These are phyloP conservation scores for Leptographium flavum DNA, from an alignment of 2,329 filamentous ascomycete genomes.

Conservation along the genomic window DNA sequence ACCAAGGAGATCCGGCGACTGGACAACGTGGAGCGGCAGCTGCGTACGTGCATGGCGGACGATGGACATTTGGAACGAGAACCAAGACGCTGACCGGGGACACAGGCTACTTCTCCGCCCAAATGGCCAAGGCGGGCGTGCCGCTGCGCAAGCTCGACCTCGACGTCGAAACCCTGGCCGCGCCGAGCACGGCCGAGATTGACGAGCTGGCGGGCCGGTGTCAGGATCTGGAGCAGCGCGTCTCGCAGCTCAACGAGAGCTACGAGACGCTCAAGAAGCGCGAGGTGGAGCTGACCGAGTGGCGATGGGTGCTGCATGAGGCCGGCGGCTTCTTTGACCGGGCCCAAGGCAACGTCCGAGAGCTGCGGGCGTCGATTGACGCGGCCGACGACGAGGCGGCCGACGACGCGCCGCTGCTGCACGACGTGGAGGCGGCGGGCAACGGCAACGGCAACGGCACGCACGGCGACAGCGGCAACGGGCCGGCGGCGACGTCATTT, in stretches of 20 bases:
- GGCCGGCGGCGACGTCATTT: slow-evolving; percentile 48
- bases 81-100: too few relatives aligned
- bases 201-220: slow-evolving; percentile 89
- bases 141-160: slow-evolving; percentile 81
- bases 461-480: slow-evolving; percentile 27
- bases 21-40: slow-evolving; percentile 95
- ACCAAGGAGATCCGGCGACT: slow-evolving; percentile 94
- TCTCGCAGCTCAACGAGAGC: slow-evolving; percentile 88
- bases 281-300: slow-evolving; percentile 92
- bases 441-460: slow-evolving; percentile 21
- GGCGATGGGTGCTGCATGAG: slow-evolving; percentile 95
- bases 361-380: slow-evolving; percentile 81
- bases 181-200: slow-evolving; percentile 86
- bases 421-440: slow-evolving; percentile 72
- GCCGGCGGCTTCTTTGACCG: slow-evolving; percentile 95
- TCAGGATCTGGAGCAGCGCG: slow-evolving; percentile 80
- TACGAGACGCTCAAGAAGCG: slow-evolving; percentile 98
- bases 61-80: too few relatives aligned
- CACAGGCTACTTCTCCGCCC: slow-evolving; percentile 77
- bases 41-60: too few relatives aligned
- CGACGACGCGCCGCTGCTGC: slow-evolving; percentile 84
- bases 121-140: slow-evolving; percentile 90
- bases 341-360: slow-evolving; percentile 89
- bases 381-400: slow-evolving; percentile 24
- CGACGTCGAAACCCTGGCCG: slow-evolving; percentile 72